A percentile compares a stretch with the other conserved stretches of the same genome.
Conservation (phyloP, 306 rosid genomes). For the Glycine tomentella region DNA sequence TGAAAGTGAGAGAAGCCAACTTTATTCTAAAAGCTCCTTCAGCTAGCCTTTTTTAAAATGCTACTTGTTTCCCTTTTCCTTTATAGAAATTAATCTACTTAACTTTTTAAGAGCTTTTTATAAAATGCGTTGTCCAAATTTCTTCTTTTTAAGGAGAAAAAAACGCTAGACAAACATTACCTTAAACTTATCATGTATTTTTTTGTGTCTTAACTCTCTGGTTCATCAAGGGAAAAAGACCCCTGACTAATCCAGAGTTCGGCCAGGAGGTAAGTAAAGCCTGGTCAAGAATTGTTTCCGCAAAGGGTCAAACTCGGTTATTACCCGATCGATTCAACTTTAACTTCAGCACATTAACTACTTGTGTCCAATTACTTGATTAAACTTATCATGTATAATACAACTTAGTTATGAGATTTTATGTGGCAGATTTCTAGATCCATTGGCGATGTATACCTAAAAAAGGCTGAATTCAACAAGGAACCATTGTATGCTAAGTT, state of each 20-base stretch:
- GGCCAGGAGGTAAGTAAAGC: too few species aligned
- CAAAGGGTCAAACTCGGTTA: too few species aligned
- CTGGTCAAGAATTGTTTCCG: too few species aligned
- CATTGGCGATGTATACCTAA: constrained; percentile 81
- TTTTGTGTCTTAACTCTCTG: too few species aligned
- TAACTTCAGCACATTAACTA: too few species aligned
- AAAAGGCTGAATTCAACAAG: constrained; percentile 84
- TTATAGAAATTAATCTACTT: background rate
- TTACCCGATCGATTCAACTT: too few species aligned
- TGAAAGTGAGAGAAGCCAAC: background rate
- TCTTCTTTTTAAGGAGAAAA: background rate
- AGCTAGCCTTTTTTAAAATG: background rate
- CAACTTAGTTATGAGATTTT: constrained; percentile 12
- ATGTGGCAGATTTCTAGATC: constrained; percentile 79
- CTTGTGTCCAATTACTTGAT: too few species aligned
- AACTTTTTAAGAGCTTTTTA: background rate
- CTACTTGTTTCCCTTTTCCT: background rate
- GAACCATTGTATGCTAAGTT: constrained; percentile 79
- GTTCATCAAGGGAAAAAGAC: too few species aligned
- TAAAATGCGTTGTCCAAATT: background rate
- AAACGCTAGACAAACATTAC: background rate
- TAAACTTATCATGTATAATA: background rate
- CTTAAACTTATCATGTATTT: too few species aligned
- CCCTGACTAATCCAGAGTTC: too few species aligned
- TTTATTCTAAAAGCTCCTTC: background rate